Percentiles rank a stretch among this genome's conserved stretches.
phyloP scores from a whole-genome alignment of 306 rosid species.

The Styphnolobium japonicum region DNA sequence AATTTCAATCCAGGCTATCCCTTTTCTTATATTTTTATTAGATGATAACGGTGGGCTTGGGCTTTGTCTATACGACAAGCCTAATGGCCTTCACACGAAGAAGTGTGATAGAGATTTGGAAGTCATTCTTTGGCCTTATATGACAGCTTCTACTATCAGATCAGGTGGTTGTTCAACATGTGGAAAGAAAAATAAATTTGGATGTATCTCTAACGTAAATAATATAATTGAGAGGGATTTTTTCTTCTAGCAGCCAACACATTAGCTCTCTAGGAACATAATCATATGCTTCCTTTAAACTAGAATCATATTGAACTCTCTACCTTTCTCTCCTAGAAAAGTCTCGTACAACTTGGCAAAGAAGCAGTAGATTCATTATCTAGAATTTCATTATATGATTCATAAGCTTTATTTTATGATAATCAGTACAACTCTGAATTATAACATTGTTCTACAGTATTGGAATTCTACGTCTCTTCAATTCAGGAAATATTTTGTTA shows the following conservation, averaged over 20 bases:
- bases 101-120: neutral
- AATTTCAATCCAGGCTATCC: neutral
- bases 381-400: too few species aligned
- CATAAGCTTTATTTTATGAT: too few species aligned
- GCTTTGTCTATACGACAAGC: neutral
- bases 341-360: neutral
- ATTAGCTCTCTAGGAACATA: neutral
- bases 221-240: neutral
- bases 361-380: neutral
- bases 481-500: too few species aligned
- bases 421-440: too few species aligned
- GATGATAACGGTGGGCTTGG: neutral
- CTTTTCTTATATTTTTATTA: neutral
- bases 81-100: neutral
- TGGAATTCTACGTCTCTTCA: too few species aligned
- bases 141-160: neutral
- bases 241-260: neutral
- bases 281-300: neutral
- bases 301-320: neutral
- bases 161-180: neutral
- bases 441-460: too few species aligned
- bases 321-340: neutral
- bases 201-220: neutral
- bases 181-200: neutral
- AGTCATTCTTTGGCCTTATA: neutral